phyloP scores from a whole-genome alignment of 1,284 basidiomycete species.

The Ganoderma sinense region DNA sequence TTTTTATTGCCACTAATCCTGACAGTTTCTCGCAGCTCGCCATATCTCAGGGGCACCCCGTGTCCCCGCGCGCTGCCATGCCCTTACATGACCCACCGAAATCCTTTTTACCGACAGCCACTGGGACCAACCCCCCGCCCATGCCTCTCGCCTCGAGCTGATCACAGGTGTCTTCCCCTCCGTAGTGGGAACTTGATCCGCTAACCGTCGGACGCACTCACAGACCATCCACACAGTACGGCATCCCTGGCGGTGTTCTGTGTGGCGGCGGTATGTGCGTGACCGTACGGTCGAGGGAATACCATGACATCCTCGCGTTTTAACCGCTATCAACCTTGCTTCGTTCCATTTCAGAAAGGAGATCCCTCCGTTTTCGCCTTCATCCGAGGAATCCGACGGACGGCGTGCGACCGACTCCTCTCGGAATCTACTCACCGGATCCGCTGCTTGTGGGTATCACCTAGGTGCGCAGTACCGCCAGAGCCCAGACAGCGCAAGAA shows the following conservation, averaged over 20 bases:
- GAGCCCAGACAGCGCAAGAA: neutral
- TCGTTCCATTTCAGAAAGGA: neutral
- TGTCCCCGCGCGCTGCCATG: neutral
- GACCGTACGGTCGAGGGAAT: neutral
- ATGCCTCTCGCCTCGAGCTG: slow-evolving; percentile 11
- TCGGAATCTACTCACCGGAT: neutral
- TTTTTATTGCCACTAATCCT: slow-evolving; percentile 16
- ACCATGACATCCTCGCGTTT: slow-evolving; percentile 7
- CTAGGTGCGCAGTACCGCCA: slow-evolving; percentile 8
- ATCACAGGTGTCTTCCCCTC: slow-evolving; percentile 11
- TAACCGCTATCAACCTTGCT: neutral
- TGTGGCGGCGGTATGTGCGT: neutral
- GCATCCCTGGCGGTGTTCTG: slow-evolving; percentile 10
- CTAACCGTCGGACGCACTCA: slow-evolving; percentile 22
- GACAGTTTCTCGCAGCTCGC: slow-evolving; percentile 11
- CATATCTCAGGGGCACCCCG: slow-evolving; percentile 10
- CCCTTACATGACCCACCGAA: neutral
- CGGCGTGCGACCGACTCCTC: slow-evolving; percentile 8
- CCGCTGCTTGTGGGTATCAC: slow-evolving; percentile 9
- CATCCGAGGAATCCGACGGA: slow-evolving; percentile 1
- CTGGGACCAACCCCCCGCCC: neutral
- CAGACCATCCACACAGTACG: slow-evolving; percentile 17
- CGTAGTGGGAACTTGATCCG: slow-evolving; percentile 25
- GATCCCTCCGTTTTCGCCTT: slow-evolving; percentile 1
- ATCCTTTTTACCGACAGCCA: neutral